These are phyloP conservation scores for Jatropha podagrica DNA, from an alignment of 441 rosid genomes.

Conservation along the genomic window DNA sequence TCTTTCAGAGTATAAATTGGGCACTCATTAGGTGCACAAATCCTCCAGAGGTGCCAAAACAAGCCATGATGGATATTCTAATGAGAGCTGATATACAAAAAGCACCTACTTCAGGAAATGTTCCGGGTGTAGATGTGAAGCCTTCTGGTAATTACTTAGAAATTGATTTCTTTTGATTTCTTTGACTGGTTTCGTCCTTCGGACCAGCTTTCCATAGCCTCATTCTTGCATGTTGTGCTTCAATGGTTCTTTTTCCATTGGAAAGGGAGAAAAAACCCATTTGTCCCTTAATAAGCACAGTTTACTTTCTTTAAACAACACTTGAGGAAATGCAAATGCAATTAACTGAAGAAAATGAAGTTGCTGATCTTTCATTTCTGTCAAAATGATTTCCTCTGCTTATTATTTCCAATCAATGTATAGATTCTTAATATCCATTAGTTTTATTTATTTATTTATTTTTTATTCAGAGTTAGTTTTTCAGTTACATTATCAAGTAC, in stretches of 20 bases:
- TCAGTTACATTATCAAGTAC: too few species aligned
- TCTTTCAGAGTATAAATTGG: slow-evolving; percentile 81
- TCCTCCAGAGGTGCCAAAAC: slow-evolving; percentile 82
- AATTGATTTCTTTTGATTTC: slow-evolving; percentile 78
- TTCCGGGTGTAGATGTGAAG: slow-evolving; percentile 64
- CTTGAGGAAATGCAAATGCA: slow-evolving; percentile 25
- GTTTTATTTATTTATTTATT: too few species aligned
- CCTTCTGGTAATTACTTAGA: slow-evolving; percentile 84
- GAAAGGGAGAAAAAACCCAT: slow-evolving; percentile 18
- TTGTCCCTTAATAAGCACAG: slow-evolving; percentile 21
- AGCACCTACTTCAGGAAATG: slow-evolving; percentile 30
- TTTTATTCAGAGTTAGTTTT: too few species aligned
- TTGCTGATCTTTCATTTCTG: slow-evolving; percentile 4
- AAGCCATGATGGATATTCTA: slow-evolving; percentile 36
- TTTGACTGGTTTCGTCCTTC: slow-evolving; percentile 15
- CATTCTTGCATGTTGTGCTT: slow-evolving; percentile 13
- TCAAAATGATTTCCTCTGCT: neutral
- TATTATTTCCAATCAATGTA: neutral
- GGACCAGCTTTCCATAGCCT: slow-evolving; percentile 18
- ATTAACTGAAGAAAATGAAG: slow-evolving; percentile 26
- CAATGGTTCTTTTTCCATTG: slow-evolving; percentile 32
- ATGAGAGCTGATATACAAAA: slow-evolving; percentile 25
- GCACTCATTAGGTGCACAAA: slow-evolving; percentile 83
- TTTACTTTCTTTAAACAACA: slow-evolving; percentile 21
- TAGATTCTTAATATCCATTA: too few species aligned